Conservation (phyloP, 2,329 filamentous ascomycete genomes). For the Colletotrichum siamense region DNA sequence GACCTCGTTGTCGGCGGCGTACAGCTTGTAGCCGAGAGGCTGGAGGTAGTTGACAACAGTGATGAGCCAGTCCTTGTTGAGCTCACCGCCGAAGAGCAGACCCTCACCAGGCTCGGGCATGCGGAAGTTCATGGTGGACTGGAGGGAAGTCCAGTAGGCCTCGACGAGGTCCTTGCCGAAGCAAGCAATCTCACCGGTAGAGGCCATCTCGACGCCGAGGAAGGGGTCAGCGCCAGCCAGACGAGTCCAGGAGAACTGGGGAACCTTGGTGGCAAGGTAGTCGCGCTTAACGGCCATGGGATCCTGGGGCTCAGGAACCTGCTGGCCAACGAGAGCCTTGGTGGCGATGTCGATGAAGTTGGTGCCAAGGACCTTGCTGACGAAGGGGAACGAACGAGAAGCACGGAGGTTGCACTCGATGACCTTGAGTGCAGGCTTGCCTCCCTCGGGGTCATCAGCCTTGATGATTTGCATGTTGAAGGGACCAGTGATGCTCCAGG, state of each 20-base stretch:
- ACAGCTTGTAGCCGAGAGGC: constrained; percentile 94
- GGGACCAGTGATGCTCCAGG: constrained; percentile 95
- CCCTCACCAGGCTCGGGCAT: constrained; percentile 94
- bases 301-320: constrained; percentile 84
- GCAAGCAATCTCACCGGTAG: constrained; percentile 97
- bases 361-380: constrained; percentile 92
- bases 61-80: constrained; percentile 72
- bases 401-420: constrained; percentile 98
- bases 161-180: constrained; percentile 96
- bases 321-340: constrained; percentile 84
- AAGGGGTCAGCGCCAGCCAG: constrained; percentile 96
- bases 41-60: constrained; percentile 85
- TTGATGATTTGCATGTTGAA: constrained; percentile 99
- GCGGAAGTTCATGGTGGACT: constrained; percentile 99
- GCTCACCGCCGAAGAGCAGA: constrained; percentile 90
- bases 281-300: constrained; percentile 89
- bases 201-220: constrained; percentile 97
- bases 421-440: constrained; percentile 83
- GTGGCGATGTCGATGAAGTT: constrained; percentile 98
- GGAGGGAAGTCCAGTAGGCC: constrained; percentile 95
- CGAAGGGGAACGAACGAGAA: constrained; percentile 97
- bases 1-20: constrained; percentile 80
- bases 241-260: constrained; percentile 98
- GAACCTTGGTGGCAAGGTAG: constrained; percentile 96
- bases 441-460: constrained; percentile 77